phyloP scores from a whole-genome alignment of 305 asterid species.

The Fraxinus sp. region DNA sequence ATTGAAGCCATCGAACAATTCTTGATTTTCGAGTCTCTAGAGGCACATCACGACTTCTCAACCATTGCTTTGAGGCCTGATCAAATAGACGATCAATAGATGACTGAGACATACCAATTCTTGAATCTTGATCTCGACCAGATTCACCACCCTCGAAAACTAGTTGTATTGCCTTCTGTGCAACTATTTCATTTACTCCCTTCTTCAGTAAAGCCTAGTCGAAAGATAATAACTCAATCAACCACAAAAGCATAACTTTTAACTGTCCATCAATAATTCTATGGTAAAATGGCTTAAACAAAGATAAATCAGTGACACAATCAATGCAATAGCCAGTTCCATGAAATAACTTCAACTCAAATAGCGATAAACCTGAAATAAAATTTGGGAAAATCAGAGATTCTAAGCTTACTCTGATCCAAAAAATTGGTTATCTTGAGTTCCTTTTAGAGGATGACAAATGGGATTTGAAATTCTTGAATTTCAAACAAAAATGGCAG shows the following conservation, averaged over 20 bases:
- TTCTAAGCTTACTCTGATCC: neutral
- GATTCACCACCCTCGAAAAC: slow-evolving; percentile 46
- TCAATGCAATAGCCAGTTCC: neutral
- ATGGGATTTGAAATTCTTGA: neutral
- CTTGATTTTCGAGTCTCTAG: slow-evolving; percentile 70
- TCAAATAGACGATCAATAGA: slow-evolving; percentile 61
- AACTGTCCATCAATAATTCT: neutral
- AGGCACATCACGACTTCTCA: slow-evolving; percentile 47
- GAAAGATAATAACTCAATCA: slow-evolving; percentile 15
- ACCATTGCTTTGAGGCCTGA: slow-evolving; percentile 87
- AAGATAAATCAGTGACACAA: neutral
- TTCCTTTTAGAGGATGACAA: neutral
- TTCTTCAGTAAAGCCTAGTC: slow-evolving; percentile 58
- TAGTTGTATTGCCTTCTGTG: slow-evolving; percentile 63
- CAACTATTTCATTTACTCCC: slow-evolving; percentile 60
- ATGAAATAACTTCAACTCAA: neutral
- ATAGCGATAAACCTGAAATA: neutral
- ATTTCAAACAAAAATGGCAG: neutral
- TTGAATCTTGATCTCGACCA: slow-evolving; percentile 43
- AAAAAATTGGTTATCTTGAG: neutral
- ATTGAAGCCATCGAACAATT: slow-evolving; percentile 83
- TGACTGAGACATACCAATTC: slow-evolving; percentile 57
- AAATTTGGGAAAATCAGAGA: neutral
- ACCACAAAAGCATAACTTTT: neutral
- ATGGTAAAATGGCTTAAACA: slow-evolving; percentile 4